phyloP scores from a whole-genome alignment of 2,329 filamentous ascomycete species.

The Dactylellina haptotyla region DNA sequence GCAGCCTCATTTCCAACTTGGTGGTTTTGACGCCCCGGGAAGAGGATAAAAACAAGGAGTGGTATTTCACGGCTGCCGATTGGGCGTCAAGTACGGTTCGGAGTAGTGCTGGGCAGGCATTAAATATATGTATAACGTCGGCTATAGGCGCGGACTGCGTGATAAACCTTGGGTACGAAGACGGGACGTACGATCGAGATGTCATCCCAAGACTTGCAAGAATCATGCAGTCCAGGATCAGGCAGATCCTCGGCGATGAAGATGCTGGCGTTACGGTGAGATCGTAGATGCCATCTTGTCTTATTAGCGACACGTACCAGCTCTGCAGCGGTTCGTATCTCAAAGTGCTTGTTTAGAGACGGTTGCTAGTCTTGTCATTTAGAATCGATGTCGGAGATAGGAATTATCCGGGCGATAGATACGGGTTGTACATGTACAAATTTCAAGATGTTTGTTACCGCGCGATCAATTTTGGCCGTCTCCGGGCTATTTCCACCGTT shows the following conservation, averaged over 20 bases:
- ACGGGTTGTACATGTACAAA: too few species aligned
- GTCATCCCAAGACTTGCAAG: conserved; percentile 5
- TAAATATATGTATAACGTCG: conserved; percentile 13
- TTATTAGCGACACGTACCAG: background rate
- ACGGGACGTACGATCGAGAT: conserved; percentile 18
- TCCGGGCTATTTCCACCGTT: too few species aligned
- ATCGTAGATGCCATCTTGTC: background rate
- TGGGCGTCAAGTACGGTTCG: conserved; percentile 22
- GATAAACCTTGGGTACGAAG: conserved; percentile 13
- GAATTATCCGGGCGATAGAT: too few species aligned
- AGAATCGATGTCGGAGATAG: too few species aligned
- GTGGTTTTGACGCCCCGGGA: conserved; percentile 1
- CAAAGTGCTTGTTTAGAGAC: too few species aligned
- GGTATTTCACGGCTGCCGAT: conserved; percentile 4
- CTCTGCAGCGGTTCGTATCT: too few species aligned
- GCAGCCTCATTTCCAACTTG: conserved; percentile 13
- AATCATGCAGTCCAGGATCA: conserved; percentile 6
- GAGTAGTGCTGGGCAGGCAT: background rate
- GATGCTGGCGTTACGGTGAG: background rate
- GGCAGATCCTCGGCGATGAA: background rate
- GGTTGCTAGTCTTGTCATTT: too few species aligned
- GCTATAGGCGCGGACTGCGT: conserved; percentile 6
- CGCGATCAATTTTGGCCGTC: too few species aligned
- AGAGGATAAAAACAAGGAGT: background rate
- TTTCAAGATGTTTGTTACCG: too few species aligned